phyloP scores from a whole-genome alignment of 2,329 filamentous ascomycete species.

The Pseudovirgaria hyperparasitica region DNA sequence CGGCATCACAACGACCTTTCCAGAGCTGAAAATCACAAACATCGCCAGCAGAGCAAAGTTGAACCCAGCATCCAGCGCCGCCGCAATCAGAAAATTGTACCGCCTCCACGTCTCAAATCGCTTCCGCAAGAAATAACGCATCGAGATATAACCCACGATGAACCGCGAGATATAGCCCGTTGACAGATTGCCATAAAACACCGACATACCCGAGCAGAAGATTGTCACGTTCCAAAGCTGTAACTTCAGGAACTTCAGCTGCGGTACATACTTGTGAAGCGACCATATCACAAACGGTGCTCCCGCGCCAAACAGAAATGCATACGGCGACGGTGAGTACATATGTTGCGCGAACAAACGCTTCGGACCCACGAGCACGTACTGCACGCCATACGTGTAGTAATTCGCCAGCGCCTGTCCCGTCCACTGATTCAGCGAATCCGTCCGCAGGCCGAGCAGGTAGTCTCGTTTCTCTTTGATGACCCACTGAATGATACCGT shows the following conservation, averaged over 20 bases:
- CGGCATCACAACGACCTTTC: conserved; percentile 46
- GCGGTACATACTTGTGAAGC: conserved; percentile 41
- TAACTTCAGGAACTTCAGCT: conserved; percentile 36
- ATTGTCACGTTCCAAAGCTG: conserved; percentile 50
- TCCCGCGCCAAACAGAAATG: conserved; percentile 38
- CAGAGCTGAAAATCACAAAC: conserved; percentile 47
- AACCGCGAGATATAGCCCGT: conserved; percentile 45
- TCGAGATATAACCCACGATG: conserved; percentile 47
- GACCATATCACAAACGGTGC: conserved; percentile 36
- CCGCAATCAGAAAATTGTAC: conserved; percentile 49
- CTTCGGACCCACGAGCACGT: conserved; percentile 43
- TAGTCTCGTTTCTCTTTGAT: conserved; percentile 44
- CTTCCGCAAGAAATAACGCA: conserved; percentile 45
- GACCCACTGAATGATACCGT: conserved; percentile 48
- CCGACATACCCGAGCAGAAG: conserved; percentile 43
- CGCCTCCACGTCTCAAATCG: conserved; percentile 45
- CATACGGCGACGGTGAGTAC: conserved; percentile 38
- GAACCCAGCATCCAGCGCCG: conserved; percentile 49
- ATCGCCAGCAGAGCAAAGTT: conserved; percentile 49
- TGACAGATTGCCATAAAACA: conserved; percentile 49
- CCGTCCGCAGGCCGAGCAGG: conserved; percentile 35
- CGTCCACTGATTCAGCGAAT: conserved; percentile 50
- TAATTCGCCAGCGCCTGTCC: conserved; percentile 39
- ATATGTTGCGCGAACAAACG: conserved; percentile 37
- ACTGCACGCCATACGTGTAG: conserved; percentile 46